These are phyloP conservation scores for Cucurbita maxima DNA, from an alignment of 306 rosid species.

Conservation along the genomic window DNA sequence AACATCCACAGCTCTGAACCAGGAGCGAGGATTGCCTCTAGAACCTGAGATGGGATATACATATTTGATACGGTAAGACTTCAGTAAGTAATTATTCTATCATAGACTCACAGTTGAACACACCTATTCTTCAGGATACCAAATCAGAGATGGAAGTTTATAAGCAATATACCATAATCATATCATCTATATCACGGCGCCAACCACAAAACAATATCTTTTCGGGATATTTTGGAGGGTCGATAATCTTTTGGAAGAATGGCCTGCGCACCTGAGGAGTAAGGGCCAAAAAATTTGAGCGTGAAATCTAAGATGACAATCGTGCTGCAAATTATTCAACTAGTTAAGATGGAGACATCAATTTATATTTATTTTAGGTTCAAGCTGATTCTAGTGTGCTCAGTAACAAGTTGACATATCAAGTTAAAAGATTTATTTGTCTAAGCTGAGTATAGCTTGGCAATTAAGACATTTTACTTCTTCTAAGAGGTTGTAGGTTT, in stretches of 20 bases:
- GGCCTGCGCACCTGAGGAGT: slow-evolving; percentile 45
- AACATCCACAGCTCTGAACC: slow-evolving; percentile 98
- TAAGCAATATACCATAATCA: slow-evolving; percentile 68
- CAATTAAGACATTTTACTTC: not conserved
- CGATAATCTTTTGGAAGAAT: slow-evolving; percentile 33
- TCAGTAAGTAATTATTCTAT: not conserved
- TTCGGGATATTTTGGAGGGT: slow-evolving; percentile 87
- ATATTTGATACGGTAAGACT: not conserved
- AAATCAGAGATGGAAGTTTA: not conserved
- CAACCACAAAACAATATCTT: slow-evolving; percentile 92
- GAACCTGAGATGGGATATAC: slow-evolving; percentile 31
- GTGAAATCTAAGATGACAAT: not conserved
- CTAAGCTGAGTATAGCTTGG: not conserved
- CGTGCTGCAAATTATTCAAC: not conserved
- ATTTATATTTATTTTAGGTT: not conserved
- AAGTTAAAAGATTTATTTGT: not conserved
- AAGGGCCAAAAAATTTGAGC: slow-evolving; percentile 4
- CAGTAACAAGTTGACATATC: not conserved
- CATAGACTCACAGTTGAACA: not conserved
- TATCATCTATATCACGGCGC: slow-evolving; percentile 97
- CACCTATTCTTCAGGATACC: not conserved
- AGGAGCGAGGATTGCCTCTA: slow-evolving; percentile 83
- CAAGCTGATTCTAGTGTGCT: not conserved
- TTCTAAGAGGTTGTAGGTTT: not conserved
- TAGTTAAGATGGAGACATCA: not conserved